These are phyloP conservation scores for Globisporangium viniferum DNA, from an alignment of 352 stramenopile species.

Conservation along the genomic window DNA sequence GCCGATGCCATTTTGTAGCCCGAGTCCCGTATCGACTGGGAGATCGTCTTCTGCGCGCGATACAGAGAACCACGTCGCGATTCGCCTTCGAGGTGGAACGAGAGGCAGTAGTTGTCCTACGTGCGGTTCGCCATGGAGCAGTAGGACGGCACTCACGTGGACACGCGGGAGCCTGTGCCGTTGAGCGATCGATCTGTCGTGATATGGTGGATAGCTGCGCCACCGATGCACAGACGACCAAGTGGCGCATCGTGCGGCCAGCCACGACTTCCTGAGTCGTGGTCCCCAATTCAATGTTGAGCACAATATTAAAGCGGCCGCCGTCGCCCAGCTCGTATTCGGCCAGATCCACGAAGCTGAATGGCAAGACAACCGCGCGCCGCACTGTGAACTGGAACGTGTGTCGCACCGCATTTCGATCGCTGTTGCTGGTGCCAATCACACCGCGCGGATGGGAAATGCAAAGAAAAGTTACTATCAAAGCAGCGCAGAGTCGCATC, in stretches of 20 bases:
- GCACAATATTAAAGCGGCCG: constrained; percentile 38
- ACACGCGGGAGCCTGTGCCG: constrained; percentile 1
- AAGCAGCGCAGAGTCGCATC: no score
- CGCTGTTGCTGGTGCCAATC: neutral
- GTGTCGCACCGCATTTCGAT: neutral
- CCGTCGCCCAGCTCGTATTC: constrained; percentile 33
- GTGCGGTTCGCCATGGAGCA: constrained; percentile 55
- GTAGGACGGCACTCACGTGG: constrained; percentile 21
- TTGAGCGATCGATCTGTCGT: constrained; percentile 8
- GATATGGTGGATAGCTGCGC: constrained; percentile 19
- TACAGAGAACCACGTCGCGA: constrained; percentile 35
- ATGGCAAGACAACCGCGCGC: constrained; percentile 21
- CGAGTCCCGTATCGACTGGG: constrained; percentile 8
- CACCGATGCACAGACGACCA: constrained; percentile 38
- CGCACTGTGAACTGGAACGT: constrained; percentile 24
- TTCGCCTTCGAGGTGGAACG: constrained; percentile 39
- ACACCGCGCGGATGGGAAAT: neutral
- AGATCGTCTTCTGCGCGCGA: constrained; percentile 27
- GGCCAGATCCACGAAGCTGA: constrained; percentile 30
- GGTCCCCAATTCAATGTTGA: constrained; percentile 40
- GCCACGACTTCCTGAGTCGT: constrained; percentile 19
- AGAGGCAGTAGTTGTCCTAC: constrained; percentile 44
- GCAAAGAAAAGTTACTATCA: no score
- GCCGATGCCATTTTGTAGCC: constrained; percentile 14
- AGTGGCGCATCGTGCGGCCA: constrained; percentile 42